Evolutionary conservation across 257 asterid species (phyloP).

Genomic region (Avicennia marina): DNA sequence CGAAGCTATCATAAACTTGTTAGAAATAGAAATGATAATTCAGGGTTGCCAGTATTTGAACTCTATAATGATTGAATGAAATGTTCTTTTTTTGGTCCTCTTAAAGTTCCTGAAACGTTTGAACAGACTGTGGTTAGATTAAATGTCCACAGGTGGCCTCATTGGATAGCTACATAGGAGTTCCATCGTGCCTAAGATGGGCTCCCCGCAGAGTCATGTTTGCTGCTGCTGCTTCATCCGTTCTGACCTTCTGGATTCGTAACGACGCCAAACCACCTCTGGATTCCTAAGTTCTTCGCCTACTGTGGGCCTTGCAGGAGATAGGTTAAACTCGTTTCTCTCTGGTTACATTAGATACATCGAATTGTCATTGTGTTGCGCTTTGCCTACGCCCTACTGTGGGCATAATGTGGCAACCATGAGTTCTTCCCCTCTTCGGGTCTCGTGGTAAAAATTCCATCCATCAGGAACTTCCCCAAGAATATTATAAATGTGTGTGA

Average conservation of each 20-base stretch:
- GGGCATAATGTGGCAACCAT: too few species aligned
- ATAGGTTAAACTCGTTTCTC: too few species aligned
- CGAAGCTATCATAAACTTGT: background rate
- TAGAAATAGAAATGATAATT: background rate
- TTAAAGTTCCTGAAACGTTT: background rate
- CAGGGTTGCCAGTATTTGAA: too few species aligned
- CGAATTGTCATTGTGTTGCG: too few species aligned
- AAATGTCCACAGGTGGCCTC: conserved; percentile 44
- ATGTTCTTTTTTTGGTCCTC: background rate
- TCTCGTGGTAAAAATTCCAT: too few species aligned
- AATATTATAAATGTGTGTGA: too few species aligned
- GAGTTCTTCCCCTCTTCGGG: too few species aligned
- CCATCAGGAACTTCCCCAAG: too few species aligned
- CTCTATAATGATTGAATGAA: background rate
- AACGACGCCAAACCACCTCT: conserved; percentile 27
- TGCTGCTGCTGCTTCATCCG: conserved; percentile 78
- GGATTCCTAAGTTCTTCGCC: too few species aligned
- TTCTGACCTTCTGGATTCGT: conserved; percentile 88
- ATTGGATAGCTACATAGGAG: conserved; percentile 82
- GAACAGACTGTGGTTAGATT: background rate
- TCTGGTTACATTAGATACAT: too few species aligned
- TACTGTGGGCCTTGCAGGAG: too few species aligned
- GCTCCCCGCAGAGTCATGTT: conserved; percentile 88
- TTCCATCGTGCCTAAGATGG: conserved; percentile 78
- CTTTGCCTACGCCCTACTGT: too few species aligned